Evolutionary conservation across 768 basidiomycete species (phyloP).

Genomic region (Lactarius deliciosus): DNA sequence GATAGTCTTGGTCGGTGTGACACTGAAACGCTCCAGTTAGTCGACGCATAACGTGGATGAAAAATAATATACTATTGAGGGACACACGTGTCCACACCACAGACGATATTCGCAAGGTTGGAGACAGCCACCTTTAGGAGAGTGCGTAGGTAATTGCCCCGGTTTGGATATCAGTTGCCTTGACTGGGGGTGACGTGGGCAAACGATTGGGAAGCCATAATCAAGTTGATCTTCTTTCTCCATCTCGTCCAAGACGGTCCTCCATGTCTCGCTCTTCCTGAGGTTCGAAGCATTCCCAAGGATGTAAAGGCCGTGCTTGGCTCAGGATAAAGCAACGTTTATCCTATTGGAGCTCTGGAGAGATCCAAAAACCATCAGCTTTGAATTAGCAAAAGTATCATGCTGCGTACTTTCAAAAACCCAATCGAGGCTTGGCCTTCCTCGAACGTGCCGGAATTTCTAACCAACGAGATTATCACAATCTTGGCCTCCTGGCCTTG

Average conservation of each 20-base stretch:
- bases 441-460: slow-evolving; percentile 58
- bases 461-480: slow-evolving; percentile 71
- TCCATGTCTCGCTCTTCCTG: slow-evolving; percentile 58
- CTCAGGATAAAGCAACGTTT: slow-evolving; percentile 69
- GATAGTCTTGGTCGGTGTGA: slow-evolving; percentile 32
- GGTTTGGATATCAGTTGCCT: slow-evolving; percentile 17
- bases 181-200: slow-evolving; percentile 24
- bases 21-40: slow-evolving; percentile 20
- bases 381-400: slow-evolving; percentile 33
- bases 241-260: slow-evolving; percentile 53
- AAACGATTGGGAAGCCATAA: slow-evolving; percentile 21
- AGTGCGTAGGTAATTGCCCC: slow-evolving; percentile 19
- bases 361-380: slow-evolving; percentile 16
- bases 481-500: slow-evolving; percentile 76
- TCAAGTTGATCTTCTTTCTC: slow-evolving; percentile 39
- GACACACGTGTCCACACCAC: slow-evolving; percentile 37
- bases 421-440: slow-evolving; percentile 51
- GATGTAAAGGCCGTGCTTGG: slow-evolving; percentile 71
- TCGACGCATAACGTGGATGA: not conserved
- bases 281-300: slow-evolving; percentile 65
- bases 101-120: slow-evolving; percentile 33
- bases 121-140: slow-evolving; percentile 36
- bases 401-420: slow-evolving; percentile 59
- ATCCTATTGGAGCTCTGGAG: slow-evolving; percentile 37
- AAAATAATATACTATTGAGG: slow-evolving; percentile 30